Evolutionary conservation across 345 rosid genomes (phyloP).

Genomic region (Camelina neglecta): DNA sequence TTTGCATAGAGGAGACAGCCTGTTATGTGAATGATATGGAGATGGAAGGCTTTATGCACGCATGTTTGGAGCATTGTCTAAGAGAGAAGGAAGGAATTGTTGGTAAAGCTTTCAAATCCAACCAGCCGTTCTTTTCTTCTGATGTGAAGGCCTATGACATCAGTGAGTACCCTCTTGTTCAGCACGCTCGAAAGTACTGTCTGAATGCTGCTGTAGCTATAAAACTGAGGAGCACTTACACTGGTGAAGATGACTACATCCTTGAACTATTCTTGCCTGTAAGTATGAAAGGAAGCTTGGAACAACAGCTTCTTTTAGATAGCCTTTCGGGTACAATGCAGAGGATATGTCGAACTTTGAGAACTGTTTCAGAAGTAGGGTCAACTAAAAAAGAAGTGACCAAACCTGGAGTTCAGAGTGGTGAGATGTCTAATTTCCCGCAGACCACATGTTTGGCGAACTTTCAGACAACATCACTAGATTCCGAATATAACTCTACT

Average conservation of each 20-base stretch:
- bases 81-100: conserved; percentile 87
- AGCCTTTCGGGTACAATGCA: conserved; percentile 85
- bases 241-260: conserved; percentile 82
- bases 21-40: conserved; percentile 78
- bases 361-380: conserved; percentile 75
- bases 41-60: conserved; percentile 82
- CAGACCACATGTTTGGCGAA: conserved; percentile 41
- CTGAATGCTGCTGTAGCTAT: conserved; percentile 92
- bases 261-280: conserved; percentile 88
- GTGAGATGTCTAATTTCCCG: conserved; percentile 37
- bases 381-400: conserved; percentile 44
- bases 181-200: conserved; percentile 83
- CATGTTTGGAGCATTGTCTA: conserved; percentile 73
- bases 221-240: conserved; percentile 80
- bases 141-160: conserved; percentile 83
- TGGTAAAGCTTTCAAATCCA: conserved; percentile 87
- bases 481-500: conserved; percentile 44
- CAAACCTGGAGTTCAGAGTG: conserved; percentile 45
- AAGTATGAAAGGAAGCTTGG: conserved; percentile 74
- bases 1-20: conserved; percentile 73
- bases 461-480: conserved; percentile 45
- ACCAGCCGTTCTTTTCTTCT: conserved; percentile 71
- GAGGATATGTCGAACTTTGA: conserved; percentile 73
- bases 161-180: conserved; percentile 81
- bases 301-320: conserved; percentile 83